Percentiles rank a stretch among this genome's conserved stretches.
These are phyloP conservation scores for Cephaloascus albidus DNA, from an alignment of 805 yeast genomes.

Conservation along the genomic window DNA sequence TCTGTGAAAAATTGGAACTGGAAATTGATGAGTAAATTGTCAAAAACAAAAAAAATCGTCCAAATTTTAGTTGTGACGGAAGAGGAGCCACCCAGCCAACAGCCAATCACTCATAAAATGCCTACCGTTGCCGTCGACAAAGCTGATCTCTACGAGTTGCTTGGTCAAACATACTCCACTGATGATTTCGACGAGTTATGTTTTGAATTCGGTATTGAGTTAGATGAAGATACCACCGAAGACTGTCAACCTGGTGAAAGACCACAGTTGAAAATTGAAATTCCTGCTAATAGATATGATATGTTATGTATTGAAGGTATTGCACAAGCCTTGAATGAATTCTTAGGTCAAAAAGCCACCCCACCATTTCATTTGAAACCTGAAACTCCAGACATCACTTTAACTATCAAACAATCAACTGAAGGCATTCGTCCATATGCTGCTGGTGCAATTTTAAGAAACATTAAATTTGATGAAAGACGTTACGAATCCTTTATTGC, in stretches of 20 bases:
- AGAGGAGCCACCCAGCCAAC: no score
- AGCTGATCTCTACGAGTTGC: slow-evolving; percentile 75
- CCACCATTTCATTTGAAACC: slow-evolving; percentile 63
- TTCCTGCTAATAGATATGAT: slow-evolving; percentile 98
- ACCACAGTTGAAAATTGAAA: slow-evolving; percentile 94
- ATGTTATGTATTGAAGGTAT: slow-evolving; percentile 98
- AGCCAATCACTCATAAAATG: no score
- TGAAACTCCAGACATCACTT: slow-evolving; percentile 47
- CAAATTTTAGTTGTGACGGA: no score
- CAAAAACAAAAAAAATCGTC: no score
- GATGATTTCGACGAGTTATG: slow-evolving; percentile 95
- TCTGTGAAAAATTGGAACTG: no score
- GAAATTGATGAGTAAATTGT: no score
- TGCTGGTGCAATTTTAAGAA: slow-evolving; percentile 88
- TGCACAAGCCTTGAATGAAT: slow-evolving; percentile 89
- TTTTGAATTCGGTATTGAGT: slow-evolving; percentile 94
- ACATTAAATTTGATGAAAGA: slow-evolving; percentile 72
- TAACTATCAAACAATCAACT: slow-evolving; percentile 73
- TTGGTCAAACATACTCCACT: slow-evolving; percentile 64
- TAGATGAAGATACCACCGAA: slow-evolving; percentile 94
- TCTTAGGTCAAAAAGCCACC: slow-evolving; percentile 56
- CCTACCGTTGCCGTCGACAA: slow-evolving; percentile 97
- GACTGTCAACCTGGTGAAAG: slow-evolving; percentile 69
- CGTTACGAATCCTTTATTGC: slow-evolving; percentile 91
- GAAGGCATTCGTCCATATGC: slow-evolving; percentile 81